Base-by-base conservation (phyloP, 2,329 filamentous ascomycete species). In the Ampelomyces quisqualis region DNA sequence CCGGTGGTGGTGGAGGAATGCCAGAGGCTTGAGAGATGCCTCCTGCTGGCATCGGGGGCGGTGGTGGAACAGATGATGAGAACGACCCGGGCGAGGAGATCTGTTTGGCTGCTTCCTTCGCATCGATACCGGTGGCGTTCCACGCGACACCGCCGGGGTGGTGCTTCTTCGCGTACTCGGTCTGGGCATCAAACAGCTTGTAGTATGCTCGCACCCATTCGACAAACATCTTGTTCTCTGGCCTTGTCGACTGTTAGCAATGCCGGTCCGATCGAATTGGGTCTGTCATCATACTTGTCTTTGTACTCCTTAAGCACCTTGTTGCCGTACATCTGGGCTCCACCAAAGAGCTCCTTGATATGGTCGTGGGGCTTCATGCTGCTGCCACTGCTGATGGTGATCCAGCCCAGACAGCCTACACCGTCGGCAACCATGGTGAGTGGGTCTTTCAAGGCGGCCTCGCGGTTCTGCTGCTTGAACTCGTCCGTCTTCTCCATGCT, bases 131-230 rank as follows among this genome's bases (percentile, higher is more conserved):
- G 47, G 88, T 86, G 32, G 84, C 74, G 68, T 97, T 97, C 93
- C 93, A 98, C 4, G 81, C 80, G 45, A 97, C 78, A 33, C 90
- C 91, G 33, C 77, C 81, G 13, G 82, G 73, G 66, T 88, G 94
- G 66, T 91, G 82, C 57, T 88, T 82, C 73, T 91, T 91, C 53
- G 93, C 82, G 65, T 94, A 96, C 35, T 85, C 83, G 43, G 82
- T 76, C 29, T 98, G 81, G 20, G 90, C 84, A 58, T 85, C 87
- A 75, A 95, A 94, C 45, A 96, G 79, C 59, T 85, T 83, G 70
- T 95, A 95, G 73, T 94, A 96, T n/a, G 89, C 77, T 60, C 91
- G 87, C 22, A 96, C 82, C 82, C 90, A 98, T 62, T 93, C 85
- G 40, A 90, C 79, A 58, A 96, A 58, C 82, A 81, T 40, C 80